A percentile compares a stretch with the other conserved stretches of the same genome.
Evolutionary conservation across 148 eudicot genomes (phyloP).

Genomic region (Amaranthus cruentus): DNA sequence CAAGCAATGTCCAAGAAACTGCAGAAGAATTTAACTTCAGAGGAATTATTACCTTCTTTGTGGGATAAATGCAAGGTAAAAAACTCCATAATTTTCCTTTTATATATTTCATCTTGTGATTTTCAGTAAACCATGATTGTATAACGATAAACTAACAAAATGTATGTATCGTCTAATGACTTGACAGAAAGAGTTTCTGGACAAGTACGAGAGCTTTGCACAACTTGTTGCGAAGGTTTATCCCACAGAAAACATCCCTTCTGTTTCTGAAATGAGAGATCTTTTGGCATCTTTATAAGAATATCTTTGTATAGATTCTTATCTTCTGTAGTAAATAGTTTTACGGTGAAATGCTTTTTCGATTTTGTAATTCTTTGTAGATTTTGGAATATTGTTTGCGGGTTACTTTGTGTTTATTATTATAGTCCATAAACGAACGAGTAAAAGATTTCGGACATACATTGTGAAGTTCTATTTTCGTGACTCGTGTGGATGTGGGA

Average conservation of each 20-base stretch:
- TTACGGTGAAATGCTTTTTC: not conserved
- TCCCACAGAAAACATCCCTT: slow-evolving; percentile 67
- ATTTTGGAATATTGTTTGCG: not conserved
- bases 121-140: not conserved
- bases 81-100: slow-evolving; percentile 1
- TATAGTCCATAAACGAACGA: not conserved
- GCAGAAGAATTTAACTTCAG: slow-evolving; percentile 83
- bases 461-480: no score
- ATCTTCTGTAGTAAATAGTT: slow-evolving; percentile 2
- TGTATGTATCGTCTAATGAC: not conserved
- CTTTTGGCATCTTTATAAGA: slow-evolving; percentile 68
- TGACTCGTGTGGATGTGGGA: no score
- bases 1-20: slow-evolving; percentile 73
- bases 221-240: slow-evolving; percentile 80
- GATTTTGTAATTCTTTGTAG: slow-evolving; percentile 4
- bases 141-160: no score
- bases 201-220: slow-evolving; percentile 89
- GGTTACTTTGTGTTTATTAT: not conserved
- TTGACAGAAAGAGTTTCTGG: slow-evolving; percentile 87
- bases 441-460: not conserved
- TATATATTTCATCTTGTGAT: not conserved
- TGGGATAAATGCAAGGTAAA: slow-evolving; percentile 99
- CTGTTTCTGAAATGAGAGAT: slow-evolving; percentile 75
- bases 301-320: not conserved
- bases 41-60: slow-evolving; percentile 81